A percentile compares a stretch with the other conserved stretches of the same genome.
Evolutionary conservation across 2,329 filamentous ascomycete species (phyloP).

Genomic region (Aspergillus ochraceus): DNA sequence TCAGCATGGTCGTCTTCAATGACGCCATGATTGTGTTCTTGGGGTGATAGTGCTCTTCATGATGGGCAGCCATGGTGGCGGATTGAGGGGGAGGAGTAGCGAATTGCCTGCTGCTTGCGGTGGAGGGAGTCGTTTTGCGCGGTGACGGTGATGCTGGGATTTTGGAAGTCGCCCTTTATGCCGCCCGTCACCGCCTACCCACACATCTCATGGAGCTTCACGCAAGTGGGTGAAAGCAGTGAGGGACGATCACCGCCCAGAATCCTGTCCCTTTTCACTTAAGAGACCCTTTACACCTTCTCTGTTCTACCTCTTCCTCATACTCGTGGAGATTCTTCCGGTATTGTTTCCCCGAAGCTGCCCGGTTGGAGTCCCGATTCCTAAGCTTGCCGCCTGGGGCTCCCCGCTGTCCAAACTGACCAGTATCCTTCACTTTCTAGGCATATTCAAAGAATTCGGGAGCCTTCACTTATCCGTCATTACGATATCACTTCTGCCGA

Average conservation of each 20-base stretch:
- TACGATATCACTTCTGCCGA: neutral
- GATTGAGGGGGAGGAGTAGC: constrained; percentile 20
- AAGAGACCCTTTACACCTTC: neutral
- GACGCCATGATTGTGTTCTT: constrained; percentile 72
- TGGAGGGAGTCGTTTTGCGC: constrained; percentile 19
- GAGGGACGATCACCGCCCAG: constrained; percentile 1
- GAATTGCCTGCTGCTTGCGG: constrained; percentile 25
- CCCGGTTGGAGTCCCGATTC: neutral
- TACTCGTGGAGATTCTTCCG: neutral
- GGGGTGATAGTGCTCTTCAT: constrained; percentile 63
- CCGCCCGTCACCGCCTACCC: constrained; percentile 24
- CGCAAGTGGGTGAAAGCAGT: constrained; percentile 1
- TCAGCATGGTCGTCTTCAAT: constrained; percentile 64
- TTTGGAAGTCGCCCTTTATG: constrained; percentile 30
- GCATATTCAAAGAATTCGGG: constrained; percentile 7
- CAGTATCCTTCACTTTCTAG: constrained; percentile 4
- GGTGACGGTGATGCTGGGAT: constrained; percentile 23
- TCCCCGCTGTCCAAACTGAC: constrained; percentile 28
- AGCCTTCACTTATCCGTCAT: neutral
- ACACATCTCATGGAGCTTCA: constrained; percentile 18
- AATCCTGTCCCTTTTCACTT: neutral
- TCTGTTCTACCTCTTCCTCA: neutral
- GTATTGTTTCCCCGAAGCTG: neutral
- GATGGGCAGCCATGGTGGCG: constrained; percentile 50
- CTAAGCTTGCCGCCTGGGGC: constrained; percentile 23